Evolutionary conservation across 2,329 filamentous ascomycete species (phyloP), one percentile per base, ranked within the genome.

Genomic region (Pseudogymnoascus sp.): DNA sequence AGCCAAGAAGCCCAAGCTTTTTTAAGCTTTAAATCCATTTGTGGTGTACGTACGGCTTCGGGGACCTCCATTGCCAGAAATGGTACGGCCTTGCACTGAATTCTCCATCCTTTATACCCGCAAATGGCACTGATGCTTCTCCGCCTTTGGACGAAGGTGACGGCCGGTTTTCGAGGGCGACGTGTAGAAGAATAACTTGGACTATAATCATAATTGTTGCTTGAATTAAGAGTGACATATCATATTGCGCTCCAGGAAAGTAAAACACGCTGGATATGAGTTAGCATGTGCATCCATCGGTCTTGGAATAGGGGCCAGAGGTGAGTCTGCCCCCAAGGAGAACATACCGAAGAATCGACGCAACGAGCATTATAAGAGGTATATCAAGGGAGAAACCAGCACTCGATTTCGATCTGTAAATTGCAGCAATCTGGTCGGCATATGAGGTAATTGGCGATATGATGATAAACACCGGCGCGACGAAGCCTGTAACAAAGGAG

Each of bases 51-150:
- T 72, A 87, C 77, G 89, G 88, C 68, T 85, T 86, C 5, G 85
- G 80, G 17, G 83, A 84, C 62, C 85, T 81, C 90, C 90, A 93
- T 74, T 90, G 89, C 90, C 90, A 93, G 73, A 93, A 93, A 69
- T 86, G 83, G 71, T 86, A 92, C 0, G 90, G 90, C 25, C 90
- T 75, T 39, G 79, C 72, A 6, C 77, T 70, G 21, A 66, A 66
- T 5, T 66, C 68, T 31, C 68, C 69, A 27, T 73, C 70, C 60
- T 66, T 69, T 5, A 63, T 64, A 0, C 63, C 82, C 1, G 82
- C 78, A 72, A 92, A 92, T 10, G 90, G 89, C 21, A 79, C 66
- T 2, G 80, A 78, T 5, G 81, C 78, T 59, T 86, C 84, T 62
- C 84, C 84, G 39, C 84, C 84, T 74, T 84, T 86, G 60, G 80